Base-by-base conservation (phyloP, 495 filamentous ascomycete genomes). In the Aspergillus nanangensis region DNA sequence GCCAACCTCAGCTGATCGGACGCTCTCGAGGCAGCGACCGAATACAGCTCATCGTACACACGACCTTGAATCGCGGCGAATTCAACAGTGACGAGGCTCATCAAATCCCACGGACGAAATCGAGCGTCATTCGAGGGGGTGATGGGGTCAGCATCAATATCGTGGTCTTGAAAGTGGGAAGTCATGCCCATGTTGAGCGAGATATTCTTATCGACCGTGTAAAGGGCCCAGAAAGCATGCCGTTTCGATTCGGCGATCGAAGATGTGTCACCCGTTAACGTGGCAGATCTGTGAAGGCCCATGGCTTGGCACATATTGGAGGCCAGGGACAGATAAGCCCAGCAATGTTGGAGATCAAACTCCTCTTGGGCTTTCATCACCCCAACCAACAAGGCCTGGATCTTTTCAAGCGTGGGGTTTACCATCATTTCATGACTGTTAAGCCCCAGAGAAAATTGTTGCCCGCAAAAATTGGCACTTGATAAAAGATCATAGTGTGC, bases 111-210 rank as follows among this genome's bases (percentile, higher is more conserved):
- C 0, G 56, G 51, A 9, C 41, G 41, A 18, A 51, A 50, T 15
- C 36, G 47, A 8, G 44, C 37, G 4, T 60, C 36, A 7, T 32
- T 19, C 3, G 56, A 60, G 3, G 58, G 54, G 0, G 41, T 49
- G 19, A 57, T 55, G 0, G 53, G 33, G 0, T 48, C 54, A 0
- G 58, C 39, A 31, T 61, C 58, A 10, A 61, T 57, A 20, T 61
- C 58, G 21, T 61, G 58, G 22, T 61, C 58, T 20, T 61, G 58
- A 23, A 61, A 61, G 34, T 61, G 58, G 1, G 58, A 61, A 1
- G 54, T 53, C 14, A 61, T 34, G 3, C 58, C 58, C 15, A 61
- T 47, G 36, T 61, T 61, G 5, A 61, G 40, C 3, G 58, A 57
- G 9, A 61, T 39, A 20, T 61, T 55, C 42, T 61, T 61, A 43